Base-by-base conservation (phyloP, 306 rosid species). In the Oemleria cerasiformis region DNA sequence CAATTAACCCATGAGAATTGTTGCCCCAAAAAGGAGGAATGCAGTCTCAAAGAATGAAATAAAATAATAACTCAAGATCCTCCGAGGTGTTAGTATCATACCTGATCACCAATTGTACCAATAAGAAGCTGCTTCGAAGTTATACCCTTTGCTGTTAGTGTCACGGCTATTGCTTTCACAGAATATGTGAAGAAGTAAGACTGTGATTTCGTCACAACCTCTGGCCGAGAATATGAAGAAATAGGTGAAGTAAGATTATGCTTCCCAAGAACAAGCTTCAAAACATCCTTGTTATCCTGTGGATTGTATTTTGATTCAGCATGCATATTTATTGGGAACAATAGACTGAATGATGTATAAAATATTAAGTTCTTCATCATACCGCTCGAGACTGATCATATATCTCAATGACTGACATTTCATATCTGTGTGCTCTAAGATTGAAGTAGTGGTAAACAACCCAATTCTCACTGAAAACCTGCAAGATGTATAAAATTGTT, bases 391-490 rank as follows among this genome's bases (percentile, higher is more conserved):
- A 91, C 79, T 89, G 96, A 82, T 95, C 99, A 53, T 89, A 95
- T 78, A 95, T 80, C 85, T 95, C 99, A n/a, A 95, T 77, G 65
- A 95, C 96, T 57, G 99, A 89, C 90, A 91, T 89, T 92, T 95
- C 99, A 59, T 83, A 84, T 91, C 97, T 88, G 86, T 95, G 99
- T 44, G 97, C 99, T 82, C 93, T 91, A 73, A 95, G 96, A 78
- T 95, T 95, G 68, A 91, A 95, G 86, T 95, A 95, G 88, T 95
- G 99, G 78, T 89, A 95, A 74, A 95, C 96, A 81, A 95, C 96
- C 99, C 99, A 95, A 71, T 95, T 95, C 87, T 95, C 99, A 65
- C 99, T 91, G 79, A 91, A 88, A 77, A 91, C 96, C 99, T 95
- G 78, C 60, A 84, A 61, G 76, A 82, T 70, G 43, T 65, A 65